Percentiles rank a stretch among this genome's conserved stretches.
These are phyloP conservation scores for Rhizophora apiculata DNA, from an alignment of 345 rosid genomes.

Conservation along the genomic window DNA sequence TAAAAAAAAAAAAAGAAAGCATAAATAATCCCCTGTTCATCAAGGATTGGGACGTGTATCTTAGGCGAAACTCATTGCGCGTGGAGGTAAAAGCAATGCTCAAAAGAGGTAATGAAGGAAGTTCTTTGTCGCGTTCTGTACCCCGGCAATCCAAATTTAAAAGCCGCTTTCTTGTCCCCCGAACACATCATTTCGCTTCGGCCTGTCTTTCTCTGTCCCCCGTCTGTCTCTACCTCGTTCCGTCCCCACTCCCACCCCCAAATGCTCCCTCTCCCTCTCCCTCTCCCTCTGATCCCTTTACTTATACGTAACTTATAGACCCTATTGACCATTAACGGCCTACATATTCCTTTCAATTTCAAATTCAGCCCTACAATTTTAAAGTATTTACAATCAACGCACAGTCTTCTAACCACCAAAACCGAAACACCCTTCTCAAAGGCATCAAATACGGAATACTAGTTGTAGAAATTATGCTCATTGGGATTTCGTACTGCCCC, in stretches of 20 bases:
- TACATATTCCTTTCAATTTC: neutral
- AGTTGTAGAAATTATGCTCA: neutral
- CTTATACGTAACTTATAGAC: too few species aligned
- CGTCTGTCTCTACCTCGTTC: neutral
- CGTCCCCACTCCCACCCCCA: conserved; percentile 5
- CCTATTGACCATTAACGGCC: too few species aligned
- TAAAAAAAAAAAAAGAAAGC: neutral
- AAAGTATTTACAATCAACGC: too few species aligned
- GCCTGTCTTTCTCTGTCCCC: conserved; percentile 44
- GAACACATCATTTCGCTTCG: conserved; percentile 36
- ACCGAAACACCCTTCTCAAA: too few species aligned
- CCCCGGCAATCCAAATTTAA: conserved; percentile 43
- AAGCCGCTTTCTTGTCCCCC: conserved; percentile 56
- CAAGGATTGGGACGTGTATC: neutral
- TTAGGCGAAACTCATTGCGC: neutral
- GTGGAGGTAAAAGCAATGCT: conserved; percentile 3
- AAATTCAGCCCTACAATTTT: neutral
- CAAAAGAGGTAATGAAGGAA: conserved; percentile 5
- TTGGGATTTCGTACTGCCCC: neutral
- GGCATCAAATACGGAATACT: neutral
- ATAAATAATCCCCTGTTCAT: neutral
- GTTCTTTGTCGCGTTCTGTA: conserved; percentile 37
- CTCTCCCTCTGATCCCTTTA: neutral
- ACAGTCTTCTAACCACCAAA: too few species aligned
- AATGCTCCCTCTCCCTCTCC: conserved; percentile 1